These are phyloP conservation scores for Tetracladium maxilliforme DNA, from an alignment of 2,329 filamentous ascomycete genomes.

Conservation along the genomic window DNA sequence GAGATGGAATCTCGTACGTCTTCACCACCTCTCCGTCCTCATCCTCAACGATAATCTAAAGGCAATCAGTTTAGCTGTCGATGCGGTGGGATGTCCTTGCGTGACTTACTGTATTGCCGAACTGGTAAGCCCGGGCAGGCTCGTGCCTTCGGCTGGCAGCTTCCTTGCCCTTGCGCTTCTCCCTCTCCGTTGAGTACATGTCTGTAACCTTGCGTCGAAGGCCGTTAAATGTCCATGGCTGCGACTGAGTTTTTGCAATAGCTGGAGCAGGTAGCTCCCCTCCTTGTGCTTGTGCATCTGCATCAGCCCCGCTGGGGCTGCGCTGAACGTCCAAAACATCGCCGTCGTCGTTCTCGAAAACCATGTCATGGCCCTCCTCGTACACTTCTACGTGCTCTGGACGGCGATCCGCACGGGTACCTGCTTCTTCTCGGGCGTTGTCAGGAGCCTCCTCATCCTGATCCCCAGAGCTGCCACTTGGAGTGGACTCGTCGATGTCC, in stretches of 20 bases:
- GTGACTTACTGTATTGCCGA: slow-evolving; percentile 55
- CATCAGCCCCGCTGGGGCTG: slow-evolving; percentile 25
- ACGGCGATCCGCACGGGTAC: slow-evolving; percentile 11
- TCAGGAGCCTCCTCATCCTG: too few species aligned
- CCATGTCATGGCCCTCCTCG: slow-evolving; percentile 63
- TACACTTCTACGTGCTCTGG: slow-evolving; percentile 47
- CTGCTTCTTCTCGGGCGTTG: slow-evolving; percentile 4
- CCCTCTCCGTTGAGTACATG: slow-evolving; percentile 28
- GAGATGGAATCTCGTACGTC: slow-evolving; percentile 58
- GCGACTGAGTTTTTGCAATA: too few species aligned
- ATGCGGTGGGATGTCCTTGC: slow-evolving; percentile 5
- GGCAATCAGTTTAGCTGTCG: too few species aligned
- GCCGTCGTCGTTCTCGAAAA: slow-evolving; percentile 77
- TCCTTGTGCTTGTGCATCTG: slow-evolving; percentile 47
- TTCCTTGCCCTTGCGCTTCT: slow-evolving; percentile 36
- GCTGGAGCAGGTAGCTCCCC: too few species aligned
- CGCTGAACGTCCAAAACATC: slow-evolving; percentile 63
- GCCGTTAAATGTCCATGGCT: too few species aligned
- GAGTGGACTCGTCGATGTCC: too few species aligned
- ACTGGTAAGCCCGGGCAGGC: slow-evolving; percentile 72
- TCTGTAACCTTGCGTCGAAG: too few species aligned
- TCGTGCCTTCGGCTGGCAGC: slow-evolving; percentile 50
- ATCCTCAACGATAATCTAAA: slow-evolving; percentile 71
- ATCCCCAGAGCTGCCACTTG: too few species aligned
- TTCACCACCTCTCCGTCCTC: slow-evolving; percentile 78